Base-by-base conservation (phyloP, 495 filamentous ascomycete genomes). In the Penicillium diatomitis region DNA sequence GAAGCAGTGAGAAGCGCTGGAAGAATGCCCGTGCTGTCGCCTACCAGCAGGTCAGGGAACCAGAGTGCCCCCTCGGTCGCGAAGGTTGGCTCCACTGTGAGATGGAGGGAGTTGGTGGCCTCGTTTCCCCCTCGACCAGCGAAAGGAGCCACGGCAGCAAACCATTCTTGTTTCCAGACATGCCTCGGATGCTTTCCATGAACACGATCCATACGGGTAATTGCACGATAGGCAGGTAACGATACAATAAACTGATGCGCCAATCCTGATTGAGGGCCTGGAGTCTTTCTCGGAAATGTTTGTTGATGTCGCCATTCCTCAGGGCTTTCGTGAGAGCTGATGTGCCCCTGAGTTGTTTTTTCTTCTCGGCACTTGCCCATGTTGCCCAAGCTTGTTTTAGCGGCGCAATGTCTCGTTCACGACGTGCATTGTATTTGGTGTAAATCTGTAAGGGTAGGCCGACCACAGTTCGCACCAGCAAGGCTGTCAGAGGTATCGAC, bases 1-100 rank as follows among this genome's bases (percentile, higher is more conserved):
- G 69, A 65, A 3, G 55, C 39, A 6, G 60, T 60, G 10, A 90
- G 66, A 0, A 76, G 52, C 10, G 78, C 51, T 0, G 89, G 87
- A 1, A 96, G 73, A 20, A 81, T 53, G n/a, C 81, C 70, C 28
- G 76, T 75, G 2, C 86, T 77, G 60, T 96, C 90, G 27, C 84
- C 69, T 5, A 68, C 71, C 9, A 83, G 71, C 4, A 97, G 78
- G 64, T 95, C 77, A 4, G 78, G 74, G 60, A 92, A 90, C 88
- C 89, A 97, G 5, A 88, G 71, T 3, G 78, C 78, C 8, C 90
- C 90, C 52, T 88, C 90, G 2, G 65, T 68, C 0, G 75, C 74
- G 5, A 91, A 58, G 27, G 73, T 68, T 1, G 77, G 75, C 54
- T 88, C 80, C 40, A 78, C 44, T 10, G 60, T 52, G 10, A 64